A percentile compares a stretch with the other conserved stretches of the same genome.
phyloP scores from a whole-genome alignment of 2,329 filamentous ascomycete genomes.

The Byssothecium circinans region DNA sequence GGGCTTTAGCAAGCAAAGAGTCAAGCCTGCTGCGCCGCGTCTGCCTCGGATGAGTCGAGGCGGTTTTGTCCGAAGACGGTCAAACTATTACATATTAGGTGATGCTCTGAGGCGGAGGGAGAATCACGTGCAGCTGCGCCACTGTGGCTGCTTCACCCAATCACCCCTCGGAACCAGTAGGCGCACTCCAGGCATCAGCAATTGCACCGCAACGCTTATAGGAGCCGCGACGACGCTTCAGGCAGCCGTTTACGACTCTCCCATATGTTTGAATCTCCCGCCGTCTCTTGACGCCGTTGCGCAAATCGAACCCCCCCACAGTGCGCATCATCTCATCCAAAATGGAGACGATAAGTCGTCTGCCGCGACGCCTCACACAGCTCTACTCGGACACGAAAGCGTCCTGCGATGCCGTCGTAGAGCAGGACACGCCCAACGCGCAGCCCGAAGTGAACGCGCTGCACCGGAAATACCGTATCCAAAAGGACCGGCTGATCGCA shows the following conservation, averaged over 20 bases:
- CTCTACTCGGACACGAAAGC: constrained; percentile 82
- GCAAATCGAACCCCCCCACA: constrained; percentile 4
- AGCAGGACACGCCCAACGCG: constrained; percentile 62
- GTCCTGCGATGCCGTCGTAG: constrained; percentile 69
- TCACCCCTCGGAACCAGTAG: no score
- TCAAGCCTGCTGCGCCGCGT: constrained; percentile 16
- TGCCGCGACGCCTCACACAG: constrained; percentile 50
- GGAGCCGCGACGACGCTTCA: constrained; percentile 27
- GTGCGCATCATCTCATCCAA: no score
- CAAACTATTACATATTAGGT: no score
- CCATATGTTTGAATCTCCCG: constrained; percentile 19
- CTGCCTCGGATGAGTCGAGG: no score
- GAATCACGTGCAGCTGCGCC: no score
- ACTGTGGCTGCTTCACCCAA: no score
- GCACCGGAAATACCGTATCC: constrained; percentile 76
- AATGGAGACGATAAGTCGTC: constrained; percentile 42
- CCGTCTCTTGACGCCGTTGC: constrained; percentile 18
- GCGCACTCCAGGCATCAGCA: constrained; percentile 15
- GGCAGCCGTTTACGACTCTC: constrained; percentile 28
- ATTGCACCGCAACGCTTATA: constrained; percentile 30
- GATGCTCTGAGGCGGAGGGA: no score
- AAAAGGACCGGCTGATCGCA: constrained; percentile 75
- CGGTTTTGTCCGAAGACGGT: no score
- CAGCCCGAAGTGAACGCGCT: constrained; percentile 69
- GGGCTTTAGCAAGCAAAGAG: no score